These are phyloP conservation scores for Leishmania guyanensis DNA, from an alignment of 208 protist genomes.

Conservation along the genomic window DNA sequence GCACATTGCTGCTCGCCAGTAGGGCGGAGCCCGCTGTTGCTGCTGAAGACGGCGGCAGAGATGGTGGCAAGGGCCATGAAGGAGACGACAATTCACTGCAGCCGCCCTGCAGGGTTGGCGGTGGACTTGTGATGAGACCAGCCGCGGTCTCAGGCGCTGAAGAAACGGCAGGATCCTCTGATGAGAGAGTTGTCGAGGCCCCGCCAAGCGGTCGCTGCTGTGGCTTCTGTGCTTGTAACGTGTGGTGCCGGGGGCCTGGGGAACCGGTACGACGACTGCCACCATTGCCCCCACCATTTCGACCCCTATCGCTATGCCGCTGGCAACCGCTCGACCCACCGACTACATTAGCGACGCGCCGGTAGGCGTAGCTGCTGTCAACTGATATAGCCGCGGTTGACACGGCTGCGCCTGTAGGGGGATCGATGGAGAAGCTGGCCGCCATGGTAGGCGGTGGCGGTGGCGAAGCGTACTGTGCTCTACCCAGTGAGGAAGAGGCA, in stretches of 20 bases:
- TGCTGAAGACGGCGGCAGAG: slow-evolving; percentile 2
- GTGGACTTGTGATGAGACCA: background rate
- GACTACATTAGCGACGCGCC: slow-evolving; percentile 2
- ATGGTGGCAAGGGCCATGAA: background rate
- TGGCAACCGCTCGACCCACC: background rate
- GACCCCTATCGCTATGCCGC: slow-evolving; percentile 10
- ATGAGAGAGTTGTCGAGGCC: background rate
- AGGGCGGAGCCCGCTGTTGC: background rate
- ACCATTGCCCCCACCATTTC: slow-evolving; percentile 3
- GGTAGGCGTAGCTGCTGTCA: slow-evolving; percentile 9
- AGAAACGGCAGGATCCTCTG: background rate
- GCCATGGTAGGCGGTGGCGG: background rate
- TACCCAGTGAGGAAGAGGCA: background rate
- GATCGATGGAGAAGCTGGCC: background rate
- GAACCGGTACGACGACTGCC: background rate
- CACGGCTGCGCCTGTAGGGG: background rate
- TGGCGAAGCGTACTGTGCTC: background rate
- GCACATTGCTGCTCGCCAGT: background rate
- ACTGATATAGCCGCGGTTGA: background rate
- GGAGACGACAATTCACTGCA: background rate
- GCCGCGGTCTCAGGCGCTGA: background rate
- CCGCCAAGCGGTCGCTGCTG: background rate
- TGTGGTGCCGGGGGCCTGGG: background rate
- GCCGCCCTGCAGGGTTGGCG: background rate
- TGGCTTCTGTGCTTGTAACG: background rate